Percentiles rank a stretch among this genome's conserved stretches.
Evolutionary conservation across 1,139 yeast genomes (phyloP).

Genomic region (Suhomyces taliae): DNA sequence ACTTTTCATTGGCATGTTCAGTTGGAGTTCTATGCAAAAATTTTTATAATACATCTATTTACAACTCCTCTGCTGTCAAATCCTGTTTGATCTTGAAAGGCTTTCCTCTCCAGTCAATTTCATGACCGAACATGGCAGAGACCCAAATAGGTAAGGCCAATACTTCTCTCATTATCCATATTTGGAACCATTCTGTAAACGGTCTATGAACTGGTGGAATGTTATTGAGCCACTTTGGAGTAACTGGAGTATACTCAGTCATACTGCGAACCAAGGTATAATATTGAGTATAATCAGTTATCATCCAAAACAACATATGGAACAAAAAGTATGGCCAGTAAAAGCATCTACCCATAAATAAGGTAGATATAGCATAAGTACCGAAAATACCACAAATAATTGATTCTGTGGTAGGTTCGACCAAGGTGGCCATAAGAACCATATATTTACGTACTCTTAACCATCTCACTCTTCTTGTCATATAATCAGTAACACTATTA

Average conservation of each 20-base stretch:
- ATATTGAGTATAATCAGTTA: constrained; percentile 63
- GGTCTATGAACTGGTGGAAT: constrained; percentile 15
- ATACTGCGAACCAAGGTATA: constrained; percentile 40
- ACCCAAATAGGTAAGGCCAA: constrained; percentile 87
- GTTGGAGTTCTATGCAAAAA: too few relatives aligned
- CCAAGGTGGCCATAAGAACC: constrained; percentile 81
- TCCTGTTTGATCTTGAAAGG: constrained; percentile 74
- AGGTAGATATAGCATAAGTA: constrained; percentile 53
- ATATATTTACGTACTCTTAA: constrained; percentile 83
- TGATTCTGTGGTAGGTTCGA: constrained; percentile 87
- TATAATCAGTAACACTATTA: constrained; percentile 52
- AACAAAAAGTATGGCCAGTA: constrained; percentile 38
- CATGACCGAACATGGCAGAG: constrained; percentile 74
- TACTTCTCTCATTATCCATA: constrained; percentile 70
- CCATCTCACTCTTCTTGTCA: constrained; percentile 77
- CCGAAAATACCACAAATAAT: constrained; percentile 70
- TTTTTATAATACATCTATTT: constrained; percentile 1
- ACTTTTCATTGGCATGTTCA: neutral
- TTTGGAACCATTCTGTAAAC: constrained; percentile 27
- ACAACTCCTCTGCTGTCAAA: constrained; percentile 71
- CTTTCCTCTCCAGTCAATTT: constrained; percentile 79
- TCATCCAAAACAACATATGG: constrained; percentile 65
- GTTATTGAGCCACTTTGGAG: constrained; percentile 9
- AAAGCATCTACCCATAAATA: constrained; percentile 40
- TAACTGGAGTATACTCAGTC: constrained; percentile 5